Evolutionary conservation across 2,329 filamentous ascomycete genomes (phyloP), one percentile per base, ranked within the genome.

Genomic region (Onygenales sp.): DNA sequence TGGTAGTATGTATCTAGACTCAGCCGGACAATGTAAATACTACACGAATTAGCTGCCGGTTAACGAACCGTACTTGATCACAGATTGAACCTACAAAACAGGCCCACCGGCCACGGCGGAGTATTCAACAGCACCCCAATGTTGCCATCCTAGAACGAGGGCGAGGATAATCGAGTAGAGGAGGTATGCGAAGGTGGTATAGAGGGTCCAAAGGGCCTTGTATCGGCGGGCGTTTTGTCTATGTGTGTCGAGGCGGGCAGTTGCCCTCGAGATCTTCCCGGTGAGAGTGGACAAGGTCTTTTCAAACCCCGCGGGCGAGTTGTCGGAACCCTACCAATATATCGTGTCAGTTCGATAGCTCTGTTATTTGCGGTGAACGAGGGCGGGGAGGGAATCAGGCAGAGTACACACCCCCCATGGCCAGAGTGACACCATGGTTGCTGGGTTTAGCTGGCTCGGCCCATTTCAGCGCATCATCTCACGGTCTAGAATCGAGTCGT

Each of bases 291-390:
- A 88, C 33, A 98, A 83, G 2, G 86, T 83, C 76, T 91, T 96
- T 74, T 98, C 93, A 67, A 97, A 98, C 3, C 86, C 88, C 50
- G 90, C 91, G 31, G 93, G 86, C 60, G 91, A 95, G 66, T 81
- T 86, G 68, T 86, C 81, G 65, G 88, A 81, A 71, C 82, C 81
- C 89, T 95, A n/a, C 47, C 47, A 54, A 51, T 5, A 51, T 17
- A 52, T 46, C 21, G 6, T 42, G 41, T 53, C 36, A 46, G 49
- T 43, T 43, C 27, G 47, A 14, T 17, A 44, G 36, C 13, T 31
- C 21, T 42, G 33, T 39, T 6, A 7, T 7, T 13, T 5, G 36
- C 44, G 35, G n/a, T 31, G 51, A 35, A 41, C 14, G 39, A 31
- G 50, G 50, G 39, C 33, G 36, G 43, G 41, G 13, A 31, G 42